Evolutionary conservation across 2,329 filamentous ascomycete species (phyloP), one percentile per base, ranked within the genome.

Genomic region (Gliomastix tumulicola): DNA sequence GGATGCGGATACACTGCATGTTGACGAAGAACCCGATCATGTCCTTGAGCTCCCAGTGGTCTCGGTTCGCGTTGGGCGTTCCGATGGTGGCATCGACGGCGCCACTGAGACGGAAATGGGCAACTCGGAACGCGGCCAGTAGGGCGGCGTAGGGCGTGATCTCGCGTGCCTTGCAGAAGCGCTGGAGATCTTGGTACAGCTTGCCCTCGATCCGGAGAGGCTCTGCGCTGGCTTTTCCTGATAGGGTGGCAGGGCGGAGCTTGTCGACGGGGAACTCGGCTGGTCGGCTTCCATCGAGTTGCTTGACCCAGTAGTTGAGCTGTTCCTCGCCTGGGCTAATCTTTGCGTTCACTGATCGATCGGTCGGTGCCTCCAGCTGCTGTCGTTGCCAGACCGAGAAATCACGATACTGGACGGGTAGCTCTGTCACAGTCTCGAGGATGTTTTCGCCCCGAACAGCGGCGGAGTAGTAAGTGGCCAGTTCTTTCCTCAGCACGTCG

Each of bases 231-330:
- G 32, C 32, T 11, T 15, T 15, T 16, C 39, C 30, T 12, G 39
- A 32, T 16, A 38, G 23, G 7, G 18, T 28, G 6, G 18, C 15
- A 21, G 38, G 38, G 53, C 4, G 44, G 31, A 1, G 55, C 55
- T 9, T 53, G 39, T 68, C 64, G 6, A 60, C 60, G 9, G 66
- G 49, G 5, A 58, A 40, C 32, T 44, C 41, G 4, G 33, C 22
- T 19, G 36, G 20, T 13, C 37, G 21, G 16, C 33, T 34, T 5
- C 20, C 35, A 18, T 39, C 30, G 3, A 39, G 37, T 22, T 38
- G 19, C 30, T 40, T 34, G 22, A 42, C 34, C 52, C 51, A 54
- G 21, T 55, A 53, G 1, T 40, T 27, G 0, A 54, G 37, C 12
- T 55, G 52, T 18, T 37, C 30, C 9, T 38, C 35, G 37, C 23